Conservation (phyloP, 2,329 filamentous ascomycete genomes). For the Colletotrichum tabaci region DNA sequence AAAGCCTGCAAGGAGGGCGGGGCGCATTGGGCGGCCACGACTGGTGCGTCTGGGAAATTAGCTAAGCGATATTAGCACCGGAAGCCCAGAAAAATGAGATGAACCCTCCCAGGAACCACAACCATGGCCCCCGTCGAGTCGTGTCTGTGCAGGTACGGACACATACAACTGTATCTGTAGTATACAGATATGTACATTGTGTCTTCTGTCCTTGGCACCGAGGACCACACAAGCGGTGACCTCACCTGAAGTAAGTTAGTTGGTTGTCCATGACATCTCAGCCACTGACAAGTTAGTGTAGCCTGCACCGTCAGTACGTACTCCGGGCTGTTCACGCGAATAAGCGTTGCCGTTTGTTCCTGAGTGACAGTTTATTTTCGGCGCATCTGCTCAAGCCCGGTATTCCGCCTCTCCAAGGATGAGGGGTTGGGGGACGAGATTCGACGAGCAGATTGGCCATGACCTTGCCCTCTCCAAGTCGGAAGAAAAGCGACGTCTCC, state of each 20-base stretch:
- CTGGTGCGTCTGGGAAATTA: constrained; percentile 42
- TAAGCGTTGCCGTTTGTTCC: constrained; percentile 1
- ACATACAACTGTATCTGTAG: too few species aligned
- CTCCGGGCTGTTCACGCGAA: constrained; percentile 5
- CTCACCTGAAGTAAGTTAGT: neutral
- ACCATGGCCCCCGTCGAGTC: neutral
- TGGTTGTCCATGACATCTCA: neutral
- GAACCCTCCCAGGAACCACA: constrained; percentile 20
- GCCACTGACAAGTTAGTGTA: too few species aligned
- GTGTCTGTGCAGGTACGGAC: too few species aligned
- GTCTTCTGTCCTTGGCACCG: constrained; percentile 20
- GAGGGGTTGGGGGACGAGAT: neutral
- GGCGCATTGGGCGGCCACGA: neutral
- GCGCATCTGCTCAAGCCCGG: neutral
- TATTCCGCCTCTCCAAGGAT: neutral
- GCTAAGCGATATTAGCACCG: constrained; percentile 44
- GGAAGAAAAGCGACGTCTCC: neutral
- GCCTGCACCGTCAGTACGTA: neutral
- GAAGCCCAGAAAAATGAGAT: constrained; percentile 40
- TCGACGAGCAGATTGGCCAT: neutral
- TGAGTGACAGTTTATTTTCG: constrained; percentile 38
- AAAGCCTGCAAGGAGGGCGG: neutral
- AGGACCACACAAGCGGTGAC: neutral
- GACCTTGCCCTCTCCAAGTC: neutral
- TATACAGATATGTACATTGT: too few species aligned